Evolutionary conservation across 768 basidiomycete species (phyloP).

Genomic region (Cyclocybe cylindracea): DNA sequence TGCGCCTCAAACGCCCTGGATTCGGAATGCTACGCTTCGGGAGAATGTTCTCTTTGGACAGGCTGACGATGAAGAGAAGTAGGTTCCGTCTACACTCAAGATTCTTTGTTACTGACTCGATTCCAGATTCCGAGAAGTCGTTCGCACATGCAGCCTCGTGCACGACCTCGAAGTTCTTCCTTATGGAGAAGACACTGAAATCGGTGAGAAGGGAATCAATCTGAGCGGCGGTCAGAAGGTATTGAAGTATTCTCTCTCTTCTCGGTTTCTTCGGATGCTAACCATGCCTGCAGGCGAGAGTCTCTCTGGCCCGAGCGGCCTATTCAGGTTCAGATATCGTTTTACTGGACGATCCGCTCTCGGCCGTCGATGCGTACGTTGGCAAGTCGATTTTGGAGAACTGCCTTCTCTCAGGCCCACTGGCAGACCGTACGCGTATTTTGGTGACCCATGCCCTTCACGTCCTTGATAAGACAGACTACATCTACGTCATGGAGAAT

Average conservation of each 20-base stretch:
- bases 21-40: conserved; percentile 65
- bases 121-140: conserved; percentile 53
- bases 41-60: conserved; percentile 79
- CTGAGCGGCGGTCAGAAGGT: conserved; percentile 52
- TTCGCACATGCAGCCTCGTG: conserved; percentile 66
- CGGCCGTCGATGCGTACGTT: conserved; percentile 79
- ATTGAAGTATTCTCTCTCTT: neutral
- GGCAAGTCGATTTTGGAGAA: conserved; percentile 66
- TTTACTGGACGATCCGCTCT: conserved; percentile 83
- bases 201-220: conserved; percentile 80
- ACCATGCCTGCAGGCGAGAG: conserved; percentile 52
- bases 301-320: conserved; percentile 75
- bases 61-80: conserved; percentile 59
- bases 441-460: conserved; percentile 65
- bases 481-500: conserved; percentile 65
- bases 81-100: neutral
- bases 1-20: conserved; percentile 66
- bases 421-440: conserved; percentile 55
- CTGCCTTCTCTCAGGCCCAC: conserved; percentile 57
- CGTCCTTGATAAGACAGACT: conserved; percentile 58
- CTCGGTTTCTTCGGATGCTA: neutral
- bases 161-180: conserved; percentile 75
- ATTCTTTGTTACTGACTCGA: neutral
- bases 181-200: conserved; percentile 68
- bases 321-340: conserved; percentile 77